phyloP scores from a whole-genome alignment of 2,329 filamentous ascomycete species.

The Periglandula ipomoeae region DNA sequence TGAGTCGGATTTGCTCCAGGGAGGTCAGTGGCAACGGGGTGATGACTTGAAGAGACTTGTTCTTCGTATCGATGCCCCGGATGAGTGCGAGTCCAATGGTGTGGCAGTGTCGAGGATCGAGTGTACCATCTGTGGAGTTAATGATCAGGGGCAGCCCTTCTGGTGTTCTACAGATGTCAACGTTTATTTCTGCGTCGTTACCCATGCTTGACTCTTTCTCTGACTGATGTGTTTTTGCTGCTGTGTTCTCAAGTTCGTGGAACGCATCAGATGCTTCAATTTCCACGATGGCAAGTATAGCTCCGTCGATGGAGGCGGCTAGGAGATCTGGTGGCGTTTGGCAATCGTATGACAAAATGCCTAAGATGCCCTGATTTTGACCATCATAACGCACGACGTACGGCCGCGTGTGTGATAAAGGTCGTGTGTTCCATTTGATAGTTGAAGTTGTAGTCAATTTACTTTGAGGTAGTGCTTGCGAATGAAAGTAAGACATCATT shows the following conservation, averaged over 20 bases:
- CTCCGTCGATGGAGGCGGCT: conserved; percentile 58
- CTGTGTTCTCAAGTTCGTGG: conserved; percentile 17
- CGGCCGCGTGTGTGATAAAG: conserved; percentile 48
- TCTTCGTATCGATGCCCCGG: conserved; percentile 54
- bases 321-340: conserved; percentile 50
- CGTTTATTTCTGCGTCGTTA: conserved; percentile 2
- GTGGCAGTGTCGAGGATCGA: conserved; percentile 51
- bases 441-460: neutral
- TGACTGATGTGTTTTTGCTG: neutral
- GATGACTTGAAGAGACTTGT: conserved; percentile 51
- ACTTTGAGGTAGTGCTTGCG: neutral
- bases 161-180: conserved; percentile 18
- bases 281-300: conserved; percentile 57
- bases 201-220: neutral
- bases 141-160: conserved; percentile 55
- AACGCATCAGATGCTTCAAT: conserved; percentile 47
- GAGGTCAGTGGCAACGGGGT: conserved; percentile 43
- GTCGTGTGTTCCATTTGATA: conserved; percentile 40
- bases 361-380: conserved; percentile 44
- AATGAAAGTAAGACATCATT: conserved; percentile 71
- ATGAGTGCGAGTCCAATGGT: conserved; percentile 58
- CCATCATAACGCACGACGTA: conserved; percentile 54
- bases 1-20: conserved; percentile 30
- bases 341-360: conserved; percentile 59
- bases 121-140: conserved; percentile 40